These are phyloP conservation scores for Phyllostachys edulis DNA, from an alignment of 176 grass and related monocot species.

Conservation along the genomic window DNA sequence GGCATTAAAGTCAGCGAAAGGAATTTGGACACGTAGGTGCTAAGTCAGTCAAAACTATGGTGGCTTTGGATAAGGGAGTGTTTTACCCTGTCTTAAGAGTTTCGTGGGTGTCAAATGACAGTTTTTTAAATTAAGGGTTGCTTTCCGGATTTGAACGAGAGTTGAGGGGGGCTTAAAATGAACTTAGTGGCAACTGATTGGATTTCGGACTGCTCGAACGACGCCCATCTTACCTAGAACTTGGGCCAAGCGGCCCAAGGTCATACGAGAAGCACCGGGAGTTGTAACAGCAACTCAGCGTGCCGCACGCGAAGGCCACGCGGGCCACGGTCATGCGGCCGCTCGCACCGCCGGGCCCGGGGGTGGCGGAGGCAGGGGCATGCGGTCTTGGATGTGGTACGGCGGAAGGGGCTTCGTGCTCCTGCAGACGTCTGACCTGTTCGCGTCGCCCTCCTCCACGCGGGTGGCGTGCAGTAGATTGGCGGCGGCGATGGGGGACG, in stretches of 20 bases:
- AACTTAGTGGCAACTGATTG: neutral
- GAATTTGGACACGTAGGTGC: too few relatives aligned
- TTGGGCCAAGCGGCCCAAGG: neutral
- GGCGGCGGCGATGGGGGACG: neutral
- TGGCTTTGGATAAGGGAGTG: too few relatives aligned
- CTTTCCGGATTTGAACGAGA: too few relatives aligned
- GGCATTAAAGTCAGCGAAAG: too few relatives aligned
- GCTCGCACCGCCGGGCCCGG: neutral
- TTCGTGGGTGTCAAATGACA: too few relatives aligned
- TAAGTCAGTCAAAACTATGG: too few relatives aligned
- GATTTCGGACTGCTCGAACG: neutral
- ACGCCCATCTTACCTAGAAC: neutral
- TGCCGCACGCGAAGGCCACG: neutral
- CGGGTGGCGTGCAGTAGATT: neutral
- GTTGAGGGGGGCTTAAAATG: too few relatives aligned
- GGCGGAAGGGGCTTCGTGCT: neutral
- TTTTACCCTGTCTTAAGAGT: too few relatives aligned
- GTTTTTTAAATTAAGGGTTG: too few relatives aligned
- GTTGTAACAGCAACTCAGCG: neutral
- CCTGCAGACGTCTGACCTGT: too few relatives aligned
- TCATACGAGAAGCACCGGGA: neutral
- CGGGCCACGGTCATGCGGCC: neutral
- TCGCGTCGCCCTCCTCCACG: neutral
- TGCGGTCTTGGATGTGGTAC: neutral
- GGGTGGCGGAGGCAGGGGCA: neutral